Evolutionary conservation across 495 filamentous ascomycete genomes (phyloP), one percentile per base, ranked within the genome.

Genomic region (Aspergillus steynii): DNA sequence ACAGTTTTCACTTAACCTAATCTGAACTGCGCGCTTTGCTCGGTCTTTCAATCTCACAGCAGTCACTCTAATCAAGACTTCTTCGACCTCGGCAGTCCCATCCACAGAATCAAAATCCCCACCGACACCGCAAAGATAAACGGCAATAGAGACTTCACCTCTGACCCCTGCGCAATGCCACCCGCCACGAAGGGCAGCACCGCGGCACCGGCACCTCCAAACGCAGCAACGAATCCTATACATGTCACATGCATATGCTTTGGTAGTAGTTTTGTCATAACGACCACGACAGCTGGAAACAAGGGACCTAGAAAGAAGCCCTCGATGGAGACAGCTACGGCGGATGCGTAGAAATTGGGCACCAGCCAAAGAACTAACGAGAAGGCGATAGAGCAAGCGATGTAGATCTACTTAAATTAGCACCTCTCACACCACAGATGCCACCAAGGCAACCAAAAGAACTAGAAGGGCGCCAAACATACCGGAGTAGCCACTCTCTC

Each of bases 171-270:
- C 10, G 89, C 89, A 72, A 91, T 87, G 2, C 86, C 85, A 2
- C 88, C 89, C 9, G 91, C 85, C 7, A 84, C 85, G 65, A 91
- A 93, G 0, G 90, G 90, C 54, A 93, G 83, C 1, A 92, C 66
- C 0, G 88, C 87, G 2, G 84, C 90, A 0, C 90, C 90, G 4
- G 82, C 83, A 5, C 88, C 86, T 0, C 90, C 90, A 68, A 92
- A 86, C 0, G 90, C 90, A 37, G 88, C 87, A 5, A 88, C 89
- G 64, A 94, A 93, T 0, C 91, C 90, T 59, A 95, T 88, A 6
- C 87, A 86, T 53, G 83, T 83, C 46, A 94, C 88, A 68, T 94
- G 91, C 26, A 91, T 76, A 64, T 90, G 83, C 29, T 77, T 78
- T 3, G 91, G 90, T 15, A 95, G 78, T 14, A 93, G 77, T 68